Conservation (phyloP, 1,284 basidiomycete genomes). For the Cerioporus squamosus region DNA sequence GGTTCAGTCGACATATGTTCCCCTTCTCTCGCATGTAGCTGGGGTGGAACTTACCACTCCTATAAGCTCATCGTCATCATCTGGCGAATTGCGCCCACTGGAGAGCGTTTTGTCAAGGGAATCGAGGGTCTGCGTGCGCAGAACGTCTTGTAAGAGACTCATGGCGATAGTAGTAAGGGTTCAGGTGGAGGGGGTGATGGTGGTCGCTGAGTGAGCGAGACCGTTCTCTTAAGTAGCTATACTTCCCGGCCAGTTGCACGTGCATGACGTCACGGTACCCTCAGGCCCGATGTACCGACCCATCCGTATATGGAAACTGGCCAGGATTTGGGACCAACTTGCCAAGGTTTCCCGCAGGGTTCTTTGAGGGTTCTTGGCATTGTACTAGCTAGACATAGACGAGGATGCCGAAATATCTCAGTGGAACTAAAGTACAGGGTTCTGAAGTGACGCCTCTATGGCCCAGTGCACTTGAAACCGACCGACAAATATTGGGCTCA, state of each 20-base stretch:
- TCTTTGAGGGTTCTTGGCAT: no score
- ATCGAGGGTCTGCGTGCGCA: conserved; percentile 62
- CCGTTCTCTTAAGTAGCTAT: neutral
- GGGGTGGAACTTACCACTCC: conserved; percentile 61
- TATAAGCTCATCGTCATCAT: conserved; percentile 79
- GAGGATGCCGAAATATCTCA: no score
- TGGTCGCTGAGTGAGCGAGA: conserved; percentile 16
- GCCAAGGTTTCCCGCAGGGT: no score
- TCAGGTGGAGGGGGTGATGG: conserved; percentile 16
- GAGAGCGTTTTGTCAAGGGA: conserved; percentile 47
- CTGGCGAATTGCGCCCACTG: conserved; percentile 35
- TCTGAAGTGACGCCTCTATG: no score
- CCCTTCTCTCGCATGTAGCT: neutral
- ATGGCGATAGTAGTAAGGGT: conserved; percentile 49
- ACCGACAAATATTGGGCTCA: no score
- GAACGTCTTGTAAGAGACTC: conserved; percentile 76
- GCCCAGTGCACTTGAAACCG: no score
- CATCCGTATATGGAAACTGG: neutral
- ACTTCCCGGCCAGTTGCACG: conserved; percentile 5
- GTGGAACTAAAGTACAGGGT: no score
- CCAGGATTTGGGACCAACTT: no score
- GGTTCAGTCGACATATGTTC: neutral
- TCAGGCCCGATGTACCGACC: neutral
- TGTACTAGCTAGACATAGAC: no score
- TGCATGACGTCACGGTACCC: conserved; percentile 23